Percentiles rank a stretch among this genome's conserved stretches.
Conservation (phyloP, 208 protist species). For the Leishmania turanica region DNA sequence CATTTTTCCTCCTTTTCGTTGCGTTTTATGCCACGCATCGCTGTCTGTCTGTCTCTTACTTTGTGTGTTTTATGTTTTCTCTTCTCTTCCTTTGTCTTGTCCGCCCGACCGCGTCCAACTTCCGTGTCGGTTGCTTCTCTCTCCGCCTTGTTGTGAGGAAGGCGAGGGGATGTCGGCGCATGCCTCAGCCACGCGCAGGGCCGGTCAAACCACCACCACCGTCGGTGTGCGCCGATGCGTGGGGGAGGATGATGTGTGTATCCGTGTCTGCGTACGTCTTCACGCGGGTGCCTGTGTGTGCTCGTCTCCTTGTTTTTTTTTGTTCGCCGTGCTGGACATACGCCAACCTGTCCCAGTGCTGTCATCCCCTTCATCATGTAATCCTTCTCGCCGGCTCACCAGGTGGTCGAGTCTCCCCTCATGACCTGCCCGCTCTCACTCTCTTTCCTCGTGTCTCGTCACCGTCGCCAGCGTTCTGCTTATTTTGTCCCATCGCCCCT, state of each 20-base stretch:
- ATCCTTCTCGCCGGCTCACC: not conserved
- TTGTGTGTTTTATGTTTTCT: not conserved
- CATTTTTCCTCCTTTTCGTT: not conserved
- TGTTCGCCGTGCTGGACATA: not conserved
- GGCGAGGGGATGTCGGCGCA: not conserved
- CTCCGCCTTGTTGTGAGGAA: not conserved
- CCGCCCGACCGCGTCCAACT: no score
- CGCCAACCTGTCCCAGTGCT: not conserved
- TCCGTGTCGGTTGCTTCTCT: not conserved
- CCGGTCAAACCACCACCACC: not conserved
- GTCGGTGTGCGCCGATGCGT: not conserved
- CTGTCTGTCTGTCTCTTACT: not conserved
- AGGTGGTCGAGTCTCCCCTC: not conserved
- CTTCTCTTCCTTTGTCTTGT: slow-evolving; percentile 6
- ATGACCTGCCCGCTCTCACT: slow-evolving; percentile 4
- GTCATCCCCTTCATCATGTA: not conserved
- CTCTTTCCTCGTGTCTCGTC: slow-evolving; percentile 1
- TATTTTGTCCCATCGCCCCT: not conserved
- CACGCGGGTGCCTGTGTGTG: not conserved
- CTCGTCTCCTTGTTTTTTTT: slow-evolving; percentile 9
- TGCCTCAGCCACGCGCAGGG: not conserved
- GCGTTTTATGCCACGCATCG: not conserved
- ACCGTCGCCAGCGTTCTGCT: not conserved
- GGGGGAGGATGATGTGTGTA: not conserved
- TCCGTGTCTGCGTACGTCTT: not conserved